A percentile compares a stretch with the other conserved stretches of the same genome.
Conservation (phyloP, 2,329 filamentous ascomycete species). For the Ascochyta pisi region DNA sequence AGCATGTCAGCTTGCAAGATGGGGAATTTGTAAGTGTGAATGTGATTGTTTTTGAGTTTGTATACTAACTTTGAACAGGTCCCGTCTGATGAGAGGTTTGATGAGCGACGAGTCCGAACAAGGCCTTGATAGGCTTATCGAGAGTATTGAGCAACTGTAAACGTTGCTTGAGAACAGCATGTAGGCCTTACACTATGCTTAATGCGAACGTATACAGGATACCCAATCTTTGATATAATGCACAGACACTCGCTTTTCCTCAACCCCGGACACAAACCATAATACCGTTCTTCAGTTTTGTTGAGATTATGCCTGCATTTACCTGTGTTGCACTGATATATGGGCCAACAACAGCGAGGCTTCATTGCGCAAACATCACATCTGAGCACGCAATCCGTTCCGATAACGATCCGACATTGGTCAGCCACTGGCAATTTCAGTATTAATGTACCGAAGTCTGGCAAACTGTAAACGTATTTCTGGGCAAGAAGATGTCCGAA, state of each 20-base stretch:
- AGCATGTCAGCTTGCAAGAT: conserved; percentile 52
- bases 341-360: conserved; percentile 7
- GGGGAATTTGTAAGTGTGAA: conserved; percentile 41
- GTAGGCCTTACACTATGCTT: neutral
- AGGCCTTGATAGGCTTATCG: conserved; percentile 50
- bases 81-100: conserved; percentile 31
- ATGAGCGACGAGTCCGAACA: conserved; percentile 35
- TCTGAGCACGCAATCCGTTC: conserved; percentile 20
- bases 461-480: conserved; percentile 21
- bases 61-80: conserved; percentile 27
- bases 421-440: neutral
- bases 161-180: neutral
- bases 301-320: neutral
- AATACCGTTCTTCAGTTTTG: neutral
- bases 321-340: neutral
- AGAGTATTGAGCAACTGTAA: conserved; percentile 54
- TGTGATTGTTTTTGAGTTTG: neutral
- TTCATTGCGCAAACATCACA: conserved; percentile 10
- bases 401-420: conserved; percentile 5
- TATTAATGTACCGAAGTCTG: conserved; percentile 6
- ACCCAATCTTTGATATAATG: neutral
- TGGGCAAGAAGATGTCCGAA: conserved; percentile 30
- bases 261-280: neutral
- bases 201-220: neutral
- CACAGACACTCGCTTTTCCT: neutral